Evolutionary conservation across 768 basidiomycete genomes (phyloP).

Genomic region (Amanita subjunquillea): DNA sequence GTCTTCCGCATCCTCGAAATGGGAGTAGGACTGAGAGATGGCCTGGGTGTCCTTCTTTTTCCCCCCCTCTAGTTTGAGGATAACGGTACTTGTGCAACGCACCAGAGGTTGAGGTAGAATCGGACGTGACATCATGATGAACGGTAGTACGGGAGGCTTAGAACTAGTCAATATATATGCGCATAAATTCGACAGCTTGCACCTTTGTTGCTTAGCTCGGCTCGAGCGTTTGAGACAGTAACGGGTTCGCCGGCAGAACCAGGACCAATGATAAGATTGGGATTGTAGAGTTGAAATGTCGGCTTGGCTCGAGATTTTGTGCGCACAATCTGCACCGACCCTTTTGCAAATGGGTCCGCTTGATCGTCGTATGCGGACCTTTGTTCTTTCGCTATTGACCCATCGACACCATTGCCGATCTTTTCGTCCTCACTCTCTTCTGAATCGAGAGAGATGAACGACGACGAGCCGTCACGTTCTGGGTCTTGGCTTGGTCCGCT

Average conservation of each 20-base stretch:
- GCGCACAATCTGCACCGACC: slow-evolving; percentile 6
- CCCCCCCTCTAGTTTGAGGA: background rate
- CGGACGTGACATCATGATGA: background rate
- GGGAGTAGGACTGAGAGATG: slow-evolving; percentile 1
- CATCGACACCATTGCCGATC: background rate
- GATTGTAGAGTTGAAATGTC: slow-evolving; percentile 3
- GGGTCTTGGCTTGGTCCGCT: background rate
- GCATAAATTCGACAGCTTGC: background rate
- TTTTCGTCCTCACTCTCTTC: background rate
- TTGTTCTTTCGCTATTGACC: no score
- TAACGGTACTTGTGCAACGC: background rate
- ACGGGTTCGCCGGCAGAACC: background rate
- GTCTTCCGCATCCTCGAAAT: slow-evolving; percentile 5
- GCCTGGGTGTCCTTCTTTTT: background rate
- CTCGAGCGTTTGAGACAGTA: background rate
- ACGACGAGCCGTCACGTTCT: background rate
- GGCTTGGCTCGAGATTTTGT: slow-evolving; percentile 1
- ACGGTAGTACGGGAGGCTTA: background rate
- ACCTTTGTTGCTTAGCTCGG: background rate
- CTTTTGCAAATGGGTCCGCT: slow-evolving; percentile 7
- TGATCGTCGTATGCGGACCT: background rate
- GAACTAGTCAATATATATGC: background rate
- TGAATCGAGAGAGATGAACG: background rate
- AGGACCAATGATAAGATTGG: slow-evolving; percentile 1
- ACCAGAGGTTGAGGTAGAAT: background rate